Percentiles rank a stretch among this genome's conserved stretches.
phyloP scores from a whole-genome alignment of 495 filamentous ascomycete species.

The Lasiosphaeria hispida region DNA sequence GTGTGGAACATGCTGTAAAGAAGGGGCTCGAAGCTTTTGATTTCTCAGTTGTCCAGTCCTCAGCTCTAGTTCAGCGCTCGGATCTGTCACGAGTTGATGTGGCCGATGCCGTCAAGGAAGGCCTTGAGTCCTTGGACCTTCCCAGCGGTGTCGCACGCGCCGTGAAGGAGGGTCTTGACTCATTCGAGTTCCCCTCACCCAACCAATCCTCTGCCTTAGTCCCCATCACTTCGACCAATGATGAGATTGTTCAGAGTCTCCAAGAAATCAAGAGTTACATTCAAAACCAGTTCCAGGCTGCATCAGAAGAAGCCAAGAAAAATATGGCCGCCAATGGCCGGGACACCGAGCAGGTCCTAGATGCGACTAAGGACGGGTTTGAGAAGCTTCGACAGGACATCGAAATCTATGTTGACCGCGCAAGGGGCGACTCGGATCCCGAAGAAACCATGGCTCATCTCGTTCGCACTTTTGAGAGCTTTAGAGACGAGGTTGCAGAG shows the following conservation, averaged over 20 bases:
- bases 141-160: conserved; percentile 14
- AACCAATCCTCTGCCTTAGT: conserved; percentile 31
- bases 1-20: conserved; percentile 23
- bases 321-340: conserved; percentile 69
- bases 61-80: conserved; percentile 5
- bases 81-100: conserved; percentile 15
- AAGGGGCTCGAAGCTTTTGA: conserved; percentile 21
- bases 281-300: conserved; percentile 59
- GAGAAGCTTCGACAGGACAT: conserved; percentile 77
- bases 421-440: conserved; percentile 63
- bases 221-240: conserved; percentile 32
- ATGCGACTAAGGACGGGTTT: conserved; percentile 81
- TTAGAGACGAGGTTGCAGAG: conserved; percentile 68
- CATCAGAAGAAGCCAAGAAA: conserved; percentile 66
- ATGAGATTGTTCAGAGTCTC: conserved; percentile 70
- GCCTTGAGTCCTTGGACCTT: conserved; percentile 18
- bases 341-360: conserved; percentile 78
- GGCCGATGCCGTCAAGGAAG: conserved; percentile 27
- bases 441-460: conserved; percentile 77
- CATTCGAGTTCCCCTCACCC: conserved; percentile 21
- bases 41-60: conserved; percentile 7
- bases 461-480: conserved; percentile 65
- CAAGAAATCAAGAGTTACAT: conserved; percentile 73
- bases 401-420: conserved; percentile 71
- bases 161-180: conserved; percentile 23